Evolutionary conservation across 106 monocot species (phyloP).

Genomic region (Allium cepa): DNA sequence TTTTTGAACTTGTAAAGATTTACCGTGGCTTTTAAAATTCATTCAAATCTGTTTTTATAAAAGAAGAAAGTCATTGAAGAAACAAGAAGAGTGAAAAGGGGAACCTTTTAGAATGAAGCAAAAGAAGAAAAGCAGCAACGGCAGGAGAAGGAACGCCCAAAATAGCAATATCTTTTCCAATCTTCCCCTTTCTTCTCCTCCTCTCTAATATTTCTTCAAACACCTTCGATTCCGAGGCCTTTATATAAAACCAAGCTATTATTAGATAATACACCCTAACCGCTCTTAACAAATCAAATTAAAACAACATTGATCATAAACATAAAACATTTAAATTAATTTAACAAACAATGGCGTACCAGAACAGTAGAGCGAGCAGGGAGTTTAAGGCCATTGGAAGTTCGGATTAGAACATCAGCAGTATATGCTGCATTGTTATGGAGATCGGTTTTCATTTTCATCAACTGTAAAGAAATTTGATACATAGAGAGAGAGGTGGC

Average conservation of each 20-base stretch:
- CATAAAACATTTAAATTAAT: too few species aligned
- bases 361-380: conserved; percentile 2
- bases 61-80: too few species aligned
- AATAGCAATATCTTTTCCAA: conserved; percentile 11
- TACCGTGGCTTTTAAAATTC: too few species aligned
- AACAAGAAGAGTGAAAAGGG: neutral
- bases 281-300: too few species aligned
- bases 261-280: too few species aligned
- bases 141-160: conserved; percentile 55
- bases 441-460: neutral
- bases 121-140: conserved; percentile 37
- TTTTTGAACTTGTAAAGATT: too few species aligned
- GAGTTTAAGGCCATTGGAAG: neutral
- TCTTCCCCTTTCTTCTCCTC: neutral
- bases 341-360: neutral
- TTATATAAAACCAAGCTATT: neutral
- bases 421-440: neutral
- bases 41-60: too few species aligned
- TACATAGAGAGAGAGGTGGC: too few species aligned
- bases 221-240: conserved; percentile 36
- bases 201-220: conserved; percentile 26
- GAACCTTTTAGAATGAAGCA: conserved; percentile 16
- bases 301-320: too few species aligned
- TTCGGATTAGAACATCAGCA: neutral
- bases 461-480: too few species aligned